Evolutionary conservation across 148 eudicot genomes (phyloP), one percentile per base, ranked within the genome.

Genomic region (Rhododendron mucronatum): DNA sequence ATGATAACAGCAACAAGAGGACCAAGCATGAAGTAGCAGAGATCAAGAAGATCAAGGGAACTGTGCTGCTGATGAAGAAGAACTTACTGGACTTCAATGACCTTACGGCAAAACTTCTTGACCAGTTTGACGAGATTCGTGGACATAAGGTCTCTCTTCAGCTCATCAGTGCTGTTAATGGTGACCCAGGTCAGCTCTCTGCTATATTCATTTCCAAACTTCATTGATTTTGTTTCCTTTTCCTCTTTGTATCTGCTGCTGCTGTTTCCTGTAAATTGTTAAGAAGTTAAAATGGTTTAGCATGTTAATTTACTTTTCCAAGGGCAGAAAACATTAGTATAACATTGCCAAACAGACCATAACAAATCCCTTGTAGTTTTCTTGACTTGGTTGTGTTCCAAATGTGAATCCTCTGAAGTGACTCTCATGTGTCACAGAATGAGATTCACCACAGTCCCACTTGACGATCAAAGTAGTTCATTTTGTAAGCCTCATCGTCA

Each of bases 11-110:
- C 9, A 45, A 75, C 12, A 89, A 86, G 83, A 48, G 50, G 28
- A 65, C 10, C 28, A 84, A 81, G 28, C 18, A 65, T 20, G 84
- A 57, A 78, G 75, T 4, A 28, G 78, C 39, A 47, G 79, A 71
- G 57, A 73, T 21, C 11, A 84, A 84, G 82, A 77, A 51, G 85
- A 85, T 92, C 71, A 86, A 55, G n/a, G 94, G 94, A 55, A 87
- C 30, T 13, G 93, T 84, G 12, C 90, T 92, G 89, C 79, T 91
- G 87, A 88, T 91, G 91, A 92, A 91, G 91, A 92, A 92, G 89
- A 90, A 89, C 30, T 88, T 88, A 0, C 14, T 92, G 82, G 94
- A 91, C 67, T 78, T 91, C 59, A 90, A 85, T 33, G 89, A 91
- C 85, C 75, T 86, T 15, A 73, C 7, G 1, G 89, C 89, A 2